Conservation (phyloP, 495 filamentous ascomycete species). For the Penicillium herquei region DNA sequence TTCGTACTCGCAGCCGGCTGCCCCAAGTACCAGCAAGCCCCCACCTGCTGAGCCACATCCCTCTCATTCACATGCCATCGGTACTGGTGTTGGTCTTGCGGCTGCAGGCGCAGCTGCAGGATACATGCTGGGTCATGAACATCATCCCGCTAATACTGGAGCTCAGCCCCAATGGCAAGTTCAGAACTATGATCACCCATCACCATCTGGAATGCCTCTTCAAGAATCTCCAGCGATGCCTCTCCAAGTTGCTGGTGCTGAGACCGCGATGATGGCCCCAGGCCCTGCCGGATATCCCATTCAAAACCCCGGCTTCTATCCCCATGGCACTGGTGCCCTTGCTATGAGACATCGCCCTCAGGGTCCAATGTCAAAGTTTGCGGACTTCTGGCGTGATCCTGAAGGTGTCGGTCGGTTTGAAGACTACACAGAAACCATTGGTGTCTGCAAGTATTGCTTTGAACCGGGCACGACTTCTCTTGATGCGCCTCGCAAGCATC, state of each 20-base stretch:
- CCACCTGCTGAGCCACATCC: slow-evolving; percentile 2
- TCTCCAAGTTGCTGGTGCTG: slow-evolving; percentile 34
- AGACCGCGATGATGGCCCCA: slow-evolving; percentile 34
- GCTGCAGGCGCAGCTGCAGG: slow-evolving; percentile 49
- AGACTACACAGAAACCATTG: slow-evolving; percentile 71
- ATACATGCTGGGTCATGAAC: slow-evolving; percentile 45
- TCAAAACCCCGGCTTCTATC: slow-evolving; percentile 23
- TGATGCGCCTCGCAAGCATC: slow-evolving; percentile 65
- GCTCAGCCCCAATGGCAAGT: slow-evolving; percentile 27
- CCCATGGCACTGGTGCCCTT: slow-evolving; percentile 27
- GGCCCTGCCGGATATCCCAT: slow-evolving; percentile 42
- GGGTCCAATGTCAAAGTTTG: slow-evolving; percentile 55
- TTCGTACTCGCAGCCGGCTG: slow-evolving; percentile 20
- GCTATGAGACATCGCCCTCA: slow-evolving; percentile 48
- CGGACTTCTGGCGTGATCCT: slow-evolving; percentile 65
- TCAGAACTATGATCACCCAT: slow-evolving; percentile 29
- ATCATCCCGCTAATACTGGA: slow-evolving; percentile 37
- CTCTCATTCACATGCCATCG: slow-evolving; percentile 29
- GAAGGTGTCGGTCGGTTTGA: slow-evolving; percentile 70
- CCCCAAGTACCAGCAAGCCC: slow-evolving; percentile 19
- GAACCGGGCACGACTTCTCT: slow-evolving; percentile 57
- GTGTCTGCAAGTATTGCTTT: slow-evolving; percentile 68
- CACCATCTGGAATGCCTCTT: slow-evolving; percentile 10
- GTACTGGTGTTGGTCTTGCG: slow-evolving; percentile 40
- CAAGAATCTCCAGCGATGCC: slow-evolving; percentile 14